Evolutionary conservation across 768 basidiomycete genomes (phyloP), one percentile per base, ranked within the genome.

Genomic region (Crassisporium funariophilum): DNA sequence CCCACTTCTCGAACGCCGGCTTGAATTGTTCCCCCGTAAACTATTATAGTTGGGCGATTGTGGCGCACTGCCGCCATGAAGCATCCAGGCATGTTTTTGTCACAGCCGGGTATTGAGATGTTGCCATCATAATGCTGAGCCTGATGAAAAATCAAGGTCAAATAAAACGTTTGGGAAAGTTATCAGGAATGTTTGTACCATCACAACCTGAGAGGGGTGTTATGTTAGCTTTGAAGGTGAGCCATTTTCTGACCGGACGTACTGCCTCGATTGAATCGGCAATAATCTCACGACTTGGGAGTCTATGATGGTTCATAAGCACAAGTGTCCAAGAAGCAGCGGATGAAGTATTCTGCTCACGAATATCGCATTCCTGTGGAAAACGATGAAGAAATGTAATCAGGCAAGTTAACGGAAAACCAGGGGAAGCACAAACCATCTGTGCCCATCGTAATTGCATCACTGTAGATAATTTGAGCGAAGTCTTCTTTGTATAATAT

Each of bases 51-150:
- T 1, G 91, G 91, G 5, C 91, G 79, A 60, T 94, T 93, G 69
- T 91, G 86, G 41, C 91, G 83, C 29, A 74, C 86, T 1, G 91
- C 91, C 12, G 91, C 91, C 61, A 94, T 90, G 46, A 91, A 74
- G 60, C 86, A 88, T 13, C 89, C 91, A 7, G 91, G 91, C 91
- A 93, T 92, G 61, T 93, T 93, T 72, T 93, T 93, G 67, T 93
- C 91, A 54, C 91, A 93, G 46, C 91, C 90, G 13, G 91, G 91
- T 43, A 92, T 77, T 4, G 87, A 82, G 55, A 93, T 90, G 58
- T 91, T 91, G 10, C 81, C 91, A 50, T 94, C 91, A 56, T 93
- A 92, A 58, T 91, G 83, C 71, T 93, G 91, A 16, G 89, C 88
- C 88, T 88, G 46, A 21, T 22, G 19, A 3, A 15, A 37, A 1